Conservation (phyloP, 371 early-diverging fungal genomes). For the Astathelohania contejeani region DNA sequence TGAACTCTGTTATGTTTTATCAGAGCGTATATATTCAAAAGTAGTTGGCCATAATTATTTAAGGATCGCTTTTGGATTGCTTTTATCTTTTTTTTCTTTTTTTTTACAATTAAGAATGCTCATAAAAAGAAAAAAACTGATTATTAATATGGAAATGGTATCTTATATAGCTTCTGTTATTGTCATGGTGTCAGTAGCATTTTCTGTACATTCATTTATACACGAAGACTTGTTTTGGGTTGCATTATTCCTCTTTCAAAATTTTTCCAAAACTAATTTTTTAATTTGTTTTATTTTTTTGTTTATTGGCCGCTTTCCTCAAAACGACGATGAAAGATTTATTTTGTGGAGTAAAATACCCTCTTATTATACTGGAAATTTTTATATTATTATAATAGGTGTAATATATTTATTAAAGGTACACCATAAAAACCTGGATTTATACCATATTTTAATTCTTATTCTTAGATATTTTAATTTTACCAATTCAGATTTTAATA, state of each 20-base stretch:
- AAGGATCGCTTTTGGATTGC: neutral
- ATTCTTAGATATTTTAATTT: conserved; percentile 6
- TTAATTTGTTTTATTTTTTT: conserved; percentile 2
- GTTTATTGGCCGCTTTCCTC: conserved; percentile 8
- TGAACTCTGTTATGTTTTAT: neutral
- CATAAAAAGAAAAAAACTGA: conserved; percentile 4
- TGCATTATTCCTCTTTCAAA: conserved; percentile 7
- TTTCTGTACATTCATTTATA: conserved; percentile 30
- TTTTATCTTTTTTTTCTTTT: neutral
- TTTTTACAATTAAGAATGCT: neutral
- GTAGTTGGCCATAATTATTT: neutral
- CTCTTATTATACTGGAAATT: conserved; percentile 6
- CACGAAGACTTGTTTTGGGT: conserved; percentile 27
- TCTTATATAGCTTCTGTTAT: conserved; percentile 1
- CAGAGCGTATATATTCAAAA: neutral
- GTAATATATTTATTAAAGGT: neutral
- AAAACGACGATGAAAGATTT: conserved; percentile 6
- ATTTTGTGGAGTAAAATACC: conserved; percentile 5
- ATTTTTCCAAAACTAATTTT: conserved; percentile 12
- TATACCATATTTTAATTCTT: conserved; percentile 2
- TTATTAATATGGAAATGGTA: neutral
- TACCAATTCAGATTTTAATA: neutral
- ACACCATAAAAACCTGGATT: neutral
- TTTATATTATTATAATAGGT: neutral
- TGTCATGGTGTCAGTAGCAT: neutral